Conservation (phyloP, 2,329 filamentous ascomycete species). For the Ciborinia camelliae region DNA sequence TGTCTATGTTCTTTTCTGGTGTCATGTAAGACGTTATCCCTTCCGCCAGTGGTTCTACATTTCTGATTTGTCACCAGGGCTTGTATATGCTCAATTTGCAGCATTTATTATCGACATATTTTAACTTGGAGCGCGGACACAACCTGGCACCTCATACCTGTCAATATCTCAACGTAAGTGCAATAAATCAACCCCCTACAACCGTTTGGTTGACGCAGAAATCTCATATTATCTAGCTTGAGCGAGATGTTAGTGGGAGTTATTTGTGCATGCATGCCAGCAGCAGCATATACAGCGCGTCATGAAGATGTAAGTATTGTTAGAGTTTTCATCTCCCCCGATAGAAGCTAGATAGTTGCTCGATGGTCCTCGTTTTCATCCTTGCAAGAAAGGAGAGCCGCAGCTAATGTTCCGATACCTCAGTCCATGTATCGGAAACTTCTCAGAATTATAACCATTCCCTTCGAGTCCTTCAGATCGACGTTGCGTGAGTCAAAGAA, state of each 20-base stretch:
- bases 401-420: not conserved
- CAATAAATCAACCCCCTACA: not conserved
- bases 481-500: not conserved
- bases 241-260: not conserved
- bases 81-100: constrained; percentile 3
- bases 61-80: not conserved
- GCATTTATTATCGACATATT: not conserved
- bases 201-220: not conserved
- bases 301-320: not conserved
- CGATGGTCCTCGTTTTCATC: not conserved
- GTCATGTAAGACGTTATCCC: not conserved
- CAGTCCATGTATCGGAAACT: not conserved
- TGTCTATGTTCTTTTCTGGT: constrained; percentile 3
- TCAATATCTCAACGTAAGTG: not conserved
- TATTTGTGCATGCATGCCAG: not conserved
- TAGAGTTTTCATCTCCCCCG: not conserved
- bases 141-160: not conserved
- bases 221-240: not conserved
- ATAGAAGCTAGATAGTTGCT: not conserved
- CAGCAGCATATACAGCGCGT: not conserved
- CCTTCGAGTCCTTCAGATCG: not conserved
- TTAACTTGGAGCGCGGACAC: not conserved
- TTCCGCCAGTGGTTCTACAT: not conserved
- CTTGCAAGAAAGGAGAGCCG: not conserved
- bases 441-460: not conserved